Evolutionary conservation across 2,329 filamentous ascomycete species (phyloP).

Genomic region (Colletotrichum echinochloae): DNA sequence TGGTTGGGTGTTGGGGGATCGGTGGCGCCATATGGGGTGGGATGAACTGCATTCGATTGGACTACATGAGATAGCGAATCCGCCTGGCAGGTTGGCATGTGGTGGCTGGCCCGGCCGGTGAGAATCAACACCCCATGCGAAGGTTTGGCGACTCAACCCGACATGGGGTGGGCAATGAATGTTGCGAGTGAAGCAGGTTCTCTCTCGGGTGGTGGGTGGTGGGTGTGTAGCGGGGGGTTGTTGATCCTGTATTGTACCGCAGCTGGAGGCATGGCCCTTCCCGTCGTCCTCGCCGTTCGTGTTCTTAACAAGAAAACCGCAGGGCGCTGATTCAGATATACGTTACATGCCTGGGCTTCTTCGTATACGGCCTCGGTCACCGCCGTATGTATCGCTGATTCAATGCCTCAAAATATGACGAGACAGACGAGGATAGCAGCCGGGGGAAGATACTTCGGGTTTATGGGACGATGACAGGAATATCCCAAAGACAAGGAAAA

Average conservation of each 20-base stretch:
- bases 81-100: slow-evolving; percentile 15
- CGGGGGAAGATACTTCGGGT: slow-evolving; percentile 11
- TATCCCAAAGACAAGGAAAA: neutral
- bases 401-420: neutral
- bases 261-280: neutral
- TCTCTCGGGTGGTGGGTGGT: too few relatives aligned
- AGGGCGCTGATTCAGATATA: slow-evolving; percentile 15
- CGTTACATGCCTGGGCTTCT: neutral
- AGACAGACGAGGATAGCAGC: neutral
- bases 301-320: neutral
- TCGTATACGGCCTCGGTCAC: neutral
- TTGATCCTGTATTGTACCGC: neutral
- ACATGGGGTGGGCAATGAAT: neutral
- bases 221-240: too few relatives aligned
- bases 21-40: slow-evolving; percentile 9
- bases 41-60: slow-evolving; percentile 25
- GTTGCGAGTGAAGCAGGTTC: slow-evolving; percentile 31
- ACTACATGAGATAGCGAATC: slow-evolving; percentile 25
- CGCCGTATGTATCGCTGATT: neutral
- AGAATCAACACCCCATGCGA: neutral
- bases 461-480: slow-evolving; percentile 10
- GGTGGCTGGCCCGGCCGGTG: slow-evolving; percentile 18
- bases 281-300: neutral
- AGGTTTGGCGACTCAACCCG: neutral
- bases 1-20: slow-evolving; percentile 21